These are phyloP conservation scores for Ceratobasidium sp. DNA, from an alignment of 1,284 basidiomycete species.

Conservation along the genomic window DNA sequence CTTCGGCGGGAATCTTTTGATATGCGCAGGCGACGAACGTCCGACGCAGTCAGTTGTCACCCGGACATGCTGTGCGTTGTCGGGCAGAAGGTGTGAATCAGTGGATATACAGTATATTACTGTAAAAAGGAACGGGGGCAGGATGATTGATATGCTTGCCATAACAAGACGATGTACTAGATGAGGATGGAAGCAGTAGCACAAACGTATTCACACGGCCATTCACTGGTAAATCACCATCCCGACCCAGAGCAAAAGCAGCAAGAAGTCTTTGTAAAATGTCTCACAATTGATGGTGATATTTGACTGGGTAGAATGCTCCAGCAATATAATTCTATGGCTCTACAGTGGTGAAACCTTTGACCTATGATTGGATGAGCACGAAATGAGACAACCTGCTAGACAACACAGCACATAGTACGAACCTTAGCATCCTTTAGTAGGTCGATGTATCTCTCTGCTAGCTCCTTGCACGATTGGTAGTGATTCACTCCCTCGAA, in stretches of 20 bases:
- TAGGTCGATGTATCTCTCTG: constrained; percentile 86
- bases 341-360: constrained; percentile 27
- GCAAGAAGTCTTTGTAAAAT: background rate
- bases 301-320: background rate
- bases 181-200: no score
- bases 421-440: constrained; percentile 87
- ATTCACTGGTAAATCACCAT: background rate
- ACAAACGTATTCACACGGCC: background rate
- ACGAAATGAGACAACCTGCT: background rate
- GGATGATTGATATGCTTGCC: no score
- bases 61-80: no score
- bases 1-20: no score
- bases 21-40: no score
- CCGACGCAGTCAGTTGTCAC: no score
- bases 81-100: no score
- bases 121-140: no score
- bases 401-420: constrained; percentile 45
- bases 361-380: constrained; percentile 16
- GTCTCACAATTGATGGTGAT: background rate
- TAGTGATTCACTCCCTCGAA: constrained; percentile 92
- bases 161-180: no score
- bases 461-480: constrained; percentile 88
- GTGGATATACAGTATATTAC: no score
- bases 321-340: constrained; percentile 5
- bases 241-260: background rate